A percentile compares a stretch with the other conserved stretches of the same genome.
Conservation (phyloP, 148 eudicot genomes). For the Nepenthes mirabilis region DNA sequence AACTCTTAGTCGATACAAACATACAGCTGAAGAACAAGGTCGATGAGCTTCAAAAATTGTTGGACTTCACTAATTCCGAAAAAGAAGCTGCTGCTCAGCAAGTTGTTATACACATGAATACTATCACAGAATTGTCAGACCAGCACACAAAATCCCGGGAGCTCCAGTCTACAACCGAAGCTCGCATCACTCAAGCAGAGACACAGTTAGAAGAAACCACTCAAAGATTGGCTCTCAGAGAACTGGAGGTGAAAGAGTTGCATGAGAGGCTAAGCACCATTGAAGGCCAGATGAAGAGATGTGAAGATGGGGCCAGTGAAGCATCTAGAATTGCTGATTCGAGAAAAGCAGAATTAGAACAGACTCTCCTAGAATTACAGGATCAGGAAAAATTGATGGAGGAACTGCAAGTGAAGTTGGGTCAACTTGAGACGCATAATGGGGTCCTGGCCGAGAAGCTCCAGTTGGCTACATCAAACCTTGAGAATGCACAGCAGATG, state of each 20-base stretch:
- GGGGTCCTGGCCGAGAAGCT: conserved; percentile 17
- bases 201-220: conserved; percentile 40
- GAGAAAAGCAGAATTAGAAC: conserved; percentile 46
- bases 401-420: conserved; percentile 27
- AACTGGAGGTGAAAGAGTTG: conserved; percentile 39
- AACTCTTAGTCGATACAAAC: conserved; percentile 48
- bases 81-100: conserved; percentile 49
- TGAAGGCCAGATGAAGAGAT: conserved; percentile 28
- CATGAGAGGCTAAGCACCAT: conserved; percentile 29
- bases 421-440: conserved; percentile 23
- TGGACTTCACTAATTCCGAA: conserved; percentile 33
- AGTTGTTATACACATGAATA: conserved; percentile 57
- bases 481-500: conserved; percentile 23
- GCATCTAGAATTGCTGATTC: conserved; percentile 33
- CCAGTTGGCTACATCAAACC: conserved; percentile 21
- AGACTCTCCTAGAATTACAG: conserved; percentile 25
- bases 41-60: conserved; percentile 47
- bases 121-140: conserved; percentile 59
- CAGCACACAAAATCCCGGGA: conserved; percentile 52
- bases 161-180: conserved; percentile 45
- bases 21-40: conserved; percentile 47
- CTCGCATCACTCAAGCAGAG: conserved; percentile 36
- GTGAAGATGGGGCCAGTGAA: conserved; percentile 35
- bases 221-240: conserved; percentile 33
- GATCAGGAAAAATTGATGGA: conserved; percentile 39